Base-by-base conservation (phyloP, 306 rosid species). In the Sesbania bispinosa region DNA sequence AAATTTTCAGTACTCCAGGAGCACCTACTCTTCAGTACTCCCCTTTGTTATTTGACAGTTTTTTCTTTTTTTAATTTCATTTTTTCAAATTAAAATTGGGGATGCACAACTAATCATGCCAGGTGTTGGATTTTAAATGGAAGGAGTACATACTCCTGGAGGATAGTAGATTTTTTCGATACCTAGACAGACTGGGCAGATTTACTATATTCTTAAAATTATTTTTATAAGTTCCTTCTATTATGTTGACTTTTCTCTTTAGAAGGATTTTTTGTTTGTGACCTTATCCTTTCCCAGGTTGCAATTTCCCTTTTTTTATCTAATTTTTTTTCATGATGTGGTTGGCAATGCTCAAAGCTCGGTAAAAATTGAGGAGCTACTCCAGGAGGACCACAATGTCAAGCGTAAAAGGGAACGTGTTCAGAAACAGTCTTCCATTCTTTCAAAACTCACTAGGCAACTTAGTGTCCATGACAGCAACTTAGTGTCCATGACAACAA, bases 361-460 rank as follows among this genome's bases (percentile, higher is more conserved):
- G 9, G 85, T 79, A 29, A 81, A 76, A 55, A 74, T 84, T 74
- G 88, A 84, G 74, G 85, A 84, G 77, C 71, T 84, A 33, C 83
- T 84, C 51, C 82, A 69, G 79, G 88, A 84, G 63, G 88, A 84
- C 35, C 71, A 75, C 10, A 78, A 81, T 54, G 83, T 61, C 62
- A 84, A 81, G 74, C 60, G 58, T 50, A 84, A n/a, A 55, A 81
- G 88, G 81, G 85, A 84, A 33, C 81, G 85, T 70, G 70, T 64
- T 30, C 88, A 84, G 79, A 84, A 81, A 60, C 88, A 84, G 77
- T 80, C 85, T 32, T 84, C 88, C 70, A 69, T 84, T 80, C 85
- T 84, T 51, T 84, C 88, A 5, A 80, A 80, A 68, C 79, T 84
- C 53, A 80, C 83, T 33, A 77, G 83, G 77, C 85, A 80, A 71